Evolutionary conservation across 1,284 basidiomycete genomes (phyloP).

Genomic region (Sporisorium sorghi): DNA sequence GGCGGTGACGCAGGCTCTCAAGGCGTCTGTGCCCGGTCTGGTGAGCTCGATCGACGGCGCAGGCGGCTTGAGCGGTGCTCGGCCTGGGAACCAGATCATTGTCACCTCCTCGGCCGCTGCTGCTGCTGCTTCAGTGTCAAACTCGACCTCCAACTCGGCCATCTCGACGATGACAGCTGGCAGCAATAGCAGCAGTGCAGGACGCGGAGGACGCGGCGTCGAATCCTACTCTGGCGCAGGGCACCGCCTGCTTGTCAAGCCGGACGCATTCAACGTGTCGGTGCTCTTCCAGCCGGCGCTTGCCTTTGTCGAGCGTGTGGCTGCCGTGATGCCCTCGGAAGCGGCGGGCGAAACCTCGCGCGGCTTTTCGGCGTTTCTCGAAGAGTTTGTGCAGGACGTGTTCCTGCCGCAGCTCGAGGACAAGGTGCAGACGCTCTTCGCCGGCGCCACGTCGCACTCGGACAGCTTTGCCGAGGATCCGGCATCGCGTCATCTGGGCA

Average conservation of each 20-base stretch:
- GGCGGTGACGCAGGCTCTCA: conserved; percentile 83
- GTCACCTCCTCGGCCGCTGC: conserved; percentile 17
- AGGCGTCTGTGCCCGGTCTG: conserved; percentile 91
- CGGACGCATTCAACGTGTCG: conserved; percentile 94
- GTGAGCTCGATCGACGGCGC: conserved; percentile 71
- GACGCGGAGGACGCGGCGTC: conserved; percentile 12
- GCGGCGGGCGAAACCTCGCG: conserved; percentile 55
- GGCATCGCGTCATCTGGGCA: conserved; percentile 14
- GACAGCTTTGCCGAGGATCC: conserved; percentile 75
- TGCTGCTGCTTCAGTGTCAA: neutral
- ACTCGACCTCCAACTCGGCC: neutral
- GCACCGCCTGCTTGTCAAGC: conserved; percentile 85
- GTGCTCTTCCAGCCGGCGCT: conserved; percentile 93
- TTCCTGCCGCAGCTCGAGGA: conserved; percentile 96
- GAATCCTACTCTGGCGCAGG: conserved; percentile 72
- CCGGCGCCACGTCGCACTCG: conserved; percentile 70
- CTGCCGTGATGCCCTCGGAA: conserved; percentile 59
- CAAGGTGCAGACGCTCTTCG: conserved; percentile 75
- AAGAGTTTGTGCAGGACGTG: conserved; percentile 92
- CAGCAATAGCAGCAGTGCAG: neutral
- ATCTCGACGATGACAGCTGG: neutral
- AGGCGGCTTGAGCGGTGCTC: neutral
- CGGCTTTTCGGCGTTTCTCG: conserved; percentile 82
- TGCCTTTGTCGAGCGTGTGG: conserved; percentile 80
- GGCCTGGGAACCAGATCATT: conserved; percentile 31